These are phyloP conservation scores for Scleroderma bovista DNA, from an alignment of 768 basidiomycete species.

Conservation along the genomic window DNA sequence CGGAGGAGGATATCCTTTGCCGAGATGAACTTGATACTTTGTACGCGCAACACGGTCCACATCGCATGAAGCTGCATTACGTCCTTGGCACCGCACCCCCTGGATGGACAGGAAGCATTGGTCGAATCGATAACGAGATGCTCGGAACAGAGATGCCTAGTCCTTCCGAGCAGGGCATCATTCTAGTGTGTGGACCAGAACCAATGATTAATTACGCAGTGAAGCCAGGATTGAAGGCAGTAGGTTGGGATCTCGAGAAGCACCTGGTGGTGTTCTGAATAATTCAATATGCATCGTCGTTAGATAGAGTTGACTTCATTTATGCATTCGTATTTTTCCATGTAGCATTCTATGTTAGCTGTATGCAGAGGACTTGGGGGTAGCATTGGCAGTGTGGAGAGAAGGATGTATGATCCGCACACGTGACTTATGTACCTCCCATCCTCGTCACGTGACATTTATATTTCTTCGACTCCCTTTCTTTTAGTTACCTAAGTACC, in stretches of 20 bases:
- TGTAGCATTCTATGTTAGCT: too few species aligned
- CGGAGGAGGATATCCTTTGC: slow-evolving; percentile 46
- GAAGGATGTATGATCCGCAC: too few species aligned
- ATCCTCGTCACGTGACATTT: too few species aligned
- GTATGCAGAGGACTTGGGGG: too few species aligned
- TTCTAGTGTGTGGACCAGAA: slow-evolving; percentile 49
- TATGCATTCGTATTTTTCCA: too few species aligned
- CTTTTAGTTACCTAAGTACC: too few species aligned
- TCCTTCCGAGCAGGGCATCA: slow-evolving; percentile 32
- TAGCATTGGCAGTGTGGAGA: too few species aligned
- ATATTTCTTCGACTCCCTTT: too few species aligned
- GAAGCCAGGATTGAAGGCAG: slow-evolving; percentile 25
- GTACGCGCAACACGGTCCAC: slow-evolving; percentile 17
- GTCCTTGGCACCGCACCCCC: slow-evolving; percentile 31
- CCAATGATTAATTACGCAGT: slow-evolving; percentile 31
- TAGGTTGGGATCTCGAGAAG: slow-evolving; percentile 33
- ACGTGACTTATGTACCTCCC: too few species aligned
- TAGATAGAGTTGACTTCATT: too few species aligned
- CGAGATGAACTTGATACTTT: slow-evolving; percentile 43
- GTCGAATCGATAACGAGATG: slow-evolving; percentile 37
- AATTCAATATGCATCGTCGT: too few species aligned
- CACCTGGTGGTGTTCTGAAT: slow-evolving; percentile 32
- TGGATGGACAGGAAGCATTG: slow-evolving; percentile 37
- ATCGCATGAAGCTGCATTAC: slow-evolving; percentile 39
- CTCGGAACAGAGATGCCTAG: slow-evolving; percentile 36